A percentile compares a stretch with the other conserved stretches of the same genome.
Conservation (phyloP, 1,284 basidiomycete genomes). For the Boletellus deceptivus region DNA sequence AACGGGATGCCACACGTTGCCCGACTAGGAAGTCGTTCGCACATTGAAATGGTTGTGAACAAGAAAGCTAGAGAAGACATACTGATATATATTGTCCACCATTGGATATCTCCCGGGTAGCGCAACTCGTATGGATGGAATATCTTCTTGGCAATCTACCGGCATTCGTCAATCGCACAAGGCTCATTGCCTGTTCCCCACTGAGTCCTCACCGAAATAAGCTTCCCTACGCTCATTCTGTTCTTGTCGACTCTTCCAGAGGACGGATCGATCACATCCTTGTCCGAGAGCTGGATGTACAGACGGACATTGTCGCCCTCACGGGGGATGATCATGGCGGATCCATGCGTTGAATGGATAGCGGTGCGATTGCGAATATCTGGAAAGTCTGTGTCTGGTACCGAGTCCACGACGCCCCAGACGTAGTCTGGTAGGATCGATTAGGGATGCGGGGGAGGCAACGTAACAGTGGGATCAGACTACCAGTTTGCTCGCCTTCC, state of each 20-base stretch:
- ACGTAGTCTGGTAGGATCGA: slow-evolving; percentile 50
- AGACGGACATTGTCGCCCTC: slow-evolving; percentile 70
- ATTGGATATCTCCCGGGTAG: slow-evolving; percentile 58
- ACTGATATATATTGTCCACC: slow-evolving; percentile 82
- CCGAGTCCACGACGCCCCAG: slow-evolving; percentile 77
- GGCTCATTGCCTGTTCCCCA: no score
- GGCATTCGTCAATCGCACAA: neutral
- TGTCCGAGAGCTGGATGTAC: slow-evolving; percentile 68
- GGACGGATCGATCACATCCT: slow-evolving; percentile 45
- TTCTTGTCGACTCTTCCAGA: slow-evolving; percentile 63
- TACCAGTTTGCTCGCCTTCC: slow-evolving; percentile 71
- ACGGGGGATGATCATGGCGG: slow-evolving; percentile 76
- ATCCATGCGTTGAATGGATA: slow-evolving; percentile 60
- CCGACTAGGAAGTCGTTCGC: slow-evolving; percentile 47
- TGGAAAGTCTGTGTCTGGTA: slow-evolving; percentile 75
- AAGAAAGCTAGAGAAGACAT: slow-evolving; percentile 18
- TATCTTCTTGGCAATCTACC: slow-evolving; percentile 59
- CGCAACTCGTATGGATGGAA: slow-evolving; percentile 68
- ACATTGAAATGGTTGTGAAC: neutral
- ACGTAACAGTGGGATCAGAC: neutral
- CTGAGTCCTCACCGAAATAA: slow-evolving; percentile 53
- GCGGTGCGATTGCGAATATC: slow-evolving; percentile 71
- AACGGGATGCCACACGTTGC: slow-evolving; percentile 72
- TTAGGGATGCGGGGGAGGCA: neutral
- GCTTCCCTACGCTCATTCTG: slow-evolving; percentile 55